Conservation (phyloP, 768 basidiomycete genomes). For the Phanerodontia chrysosporium region DNA sequence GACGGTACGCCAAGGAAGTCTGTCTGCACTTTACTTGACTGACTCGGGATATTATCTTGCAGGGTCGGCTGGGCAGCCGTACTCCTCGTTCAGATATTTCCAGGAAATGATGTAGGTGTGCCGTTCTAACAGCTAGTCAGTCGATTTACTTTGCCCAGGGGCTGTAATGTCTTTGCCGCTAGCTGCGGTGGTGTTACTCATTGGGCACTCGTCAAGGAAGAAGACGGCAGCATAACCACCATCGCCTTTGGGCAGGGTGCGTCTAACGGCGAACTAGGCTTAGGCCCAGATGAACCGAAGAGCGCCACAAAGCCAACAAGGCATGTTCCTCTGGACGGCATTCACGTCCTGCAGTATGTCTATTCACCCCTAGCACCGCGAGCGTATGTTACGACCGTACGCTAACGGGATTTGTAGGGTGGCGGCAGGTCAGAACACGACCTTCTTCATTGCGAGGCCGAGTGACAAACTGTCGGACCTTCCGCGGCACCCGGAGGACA, state of each 20-base stretch:
- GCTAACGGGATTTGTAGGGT: slow-evolving; percentile 43
- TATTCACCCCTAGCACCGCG: neutral
- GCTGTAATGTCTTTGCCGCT: slow-evolving; percentile 69
- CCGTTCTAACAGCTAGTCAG: slow-evolving; percentile 6
- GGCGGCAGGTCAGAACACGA: slow-evolving; percentile 83
- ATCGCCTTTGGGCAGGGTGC: slow-evolving; percentile 85
- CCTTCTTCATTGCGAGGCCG: slow-evolving; percentile 76
- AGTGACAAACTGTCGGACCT: slow-evolving; percentile 72
- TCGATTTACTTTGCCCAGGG: slow-evolving; percentile 47
- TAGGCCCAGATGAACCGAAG: slow-evolving; percentile 78
- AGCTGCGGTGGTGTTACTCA: slow-evolving; percentile 87
- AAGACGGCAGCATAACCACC: slow-evolving; percentile 74
- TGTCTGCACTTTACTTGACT: slow-evolving; percentile 7
- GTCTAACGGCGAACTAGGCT: slow-evolving; percentile 83
- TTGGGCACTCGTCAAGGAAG: slow-evolving; percentile 73
- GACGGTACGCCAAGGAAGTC: slow-evolving; percentile 51
- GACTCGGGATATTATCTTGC: too few relatives aligned
- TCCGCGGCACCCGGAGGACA: slow-evolving; percentile 73
- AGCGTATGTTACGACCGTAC: too few relatives aligned
- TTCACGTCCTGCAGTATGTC: slow-evolving; percentile 76
- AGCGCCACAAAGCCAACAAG: slow-evolving; percentile 80
- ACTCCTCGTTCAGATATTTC: slow-evolving; percentile 81
- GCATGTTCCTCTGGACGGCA: slow-evolving; percentile 65
- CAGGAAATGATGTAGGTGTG: slow-evolving; percentile 71
- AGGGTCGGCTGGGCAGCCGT: slow-evolving; percentile 86